phyloP scores from a whole-genome alignment of 345 rosid genomes.

The Eucalyptus viminalis region DNA sequence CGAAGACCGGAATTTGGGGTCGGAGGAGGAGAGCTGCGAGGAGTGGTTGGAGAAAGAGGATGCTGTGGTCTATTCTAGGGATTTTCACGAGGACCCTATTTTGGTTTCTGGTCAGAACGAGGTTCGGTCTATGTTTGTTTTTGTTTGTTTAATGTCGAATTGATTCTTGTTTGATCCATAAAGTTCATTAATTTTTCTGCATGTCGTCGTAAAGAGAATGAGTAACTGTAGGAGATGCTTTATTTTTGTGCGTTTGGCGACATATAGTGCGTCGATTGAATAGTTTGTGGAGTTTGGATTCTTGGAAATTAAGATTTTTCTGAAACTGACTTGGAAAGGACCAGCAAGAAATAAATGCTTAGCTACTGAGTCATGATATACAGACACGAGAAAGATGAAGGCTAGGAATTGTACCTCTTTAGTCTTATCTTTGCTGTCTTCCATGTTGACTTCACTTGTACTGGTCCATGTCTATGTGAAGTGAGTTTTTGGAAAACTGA shows the following conservation, averaged over 20 bases:
- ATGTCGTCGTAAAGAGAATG: background rate
- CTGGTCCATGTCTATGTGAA: background rate
- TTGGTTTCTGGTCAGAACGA: conserved; percentile 39
- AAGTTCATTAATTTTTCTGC: background rate
- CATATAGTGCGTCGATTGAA: background rate
- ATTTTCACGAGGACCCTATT: conserved; percentile 65
- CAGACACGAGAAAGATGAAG: background rate
- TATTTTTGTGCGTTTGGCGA: background rate
- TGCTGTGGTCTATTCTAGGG: conserved; percentile 50
- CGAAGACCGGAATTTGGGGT: background rate
- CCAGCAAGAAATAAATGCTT: background rate
- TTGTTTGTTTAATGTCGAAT: background rate
- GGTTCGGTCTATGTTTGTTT: conserved; percentile 2
- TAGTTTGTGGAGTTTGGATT: background rate
- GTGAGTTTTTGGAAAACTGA: background rate
- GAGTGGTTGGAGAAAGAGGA: conserved; percentile 76
- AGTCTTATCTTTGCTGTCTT: background rate
- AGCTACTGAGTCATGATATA: background rate
- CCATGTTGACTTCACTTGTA: background rate
- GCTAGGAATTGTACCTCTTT: background rate
- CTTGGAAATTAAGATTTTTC: background rate
- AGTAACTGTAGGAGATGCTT: background rate
- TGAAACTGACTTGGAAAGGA: background rate
- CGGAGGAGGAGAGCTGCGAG: conserved; percentile 45
- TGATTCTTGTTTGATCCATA: background rate